phyloP scores from a whole-genome alignment of 495 filamentous ascomycete genomes.

The Lichina pygmaea region DNA sequence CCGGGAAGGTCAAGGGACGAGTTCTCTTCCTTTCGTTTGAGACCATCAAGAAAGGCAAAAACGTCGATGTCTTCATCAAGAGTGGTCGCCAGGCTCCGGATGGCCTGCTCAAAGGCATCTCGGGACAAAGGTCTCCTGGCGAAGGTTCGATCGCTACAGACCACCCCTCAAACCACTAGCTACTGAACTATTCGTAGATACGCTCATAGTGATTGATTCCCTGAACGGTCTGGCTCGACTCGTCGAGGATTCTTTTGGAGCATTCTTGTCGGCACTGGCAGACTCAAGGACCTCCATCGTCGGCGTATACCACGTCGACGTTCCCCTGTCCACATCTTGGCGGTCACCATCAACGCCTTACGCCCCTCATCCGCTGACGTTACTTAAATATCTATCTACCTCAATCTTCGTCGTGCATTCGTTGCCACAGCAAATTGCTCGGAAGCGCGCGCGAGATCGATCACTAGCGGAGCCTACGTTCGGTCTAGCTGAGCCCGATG shows the following conservation, averaged over 20 bases:
- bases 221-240: conserved; percentile 3
- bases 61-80: conserved; percentile 33
- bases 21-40: conserved; percentile 57
- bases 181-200: not conserved
- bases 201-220: conserved; percentile 6
- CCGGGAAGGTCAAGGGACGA: conserved; percentile 21
- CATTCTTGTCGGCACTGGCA: conserved; percentile 16
- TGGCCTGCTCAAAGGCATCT: conserved; percentile 27
- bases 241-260: conserved; percentile 1
- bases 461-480: conserved; percentile 45
- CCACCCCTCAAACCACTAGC: no score
- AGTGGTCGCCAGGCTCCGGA: conserved; percentile 28
- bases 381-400: conserved; percentile 38
- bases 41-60: conserved; percentile 27
- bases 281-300: conserved; percentile 24
- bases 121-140: not conserved
- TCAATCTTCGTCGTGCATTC: conserved; percentile 34
- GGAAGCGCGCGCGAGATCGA: conserved; percentile 38
- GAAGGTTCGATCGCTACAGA: not conserved
- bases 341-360: conserved; percentile 19
- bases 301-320: conserved; percentile 40
- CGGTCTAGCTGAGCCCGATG: conserved; percentile 44
- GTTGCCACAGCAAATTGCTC: conserved; percentile 39
- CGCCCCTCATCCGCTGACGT: conserved; percentile 31
- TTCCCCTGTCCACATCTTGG: conserved; percentile 15